Evolutionary conservation across 805 yeast species (phyloP).

Genomic region (Wickerhamia fluorescens): DNA sequence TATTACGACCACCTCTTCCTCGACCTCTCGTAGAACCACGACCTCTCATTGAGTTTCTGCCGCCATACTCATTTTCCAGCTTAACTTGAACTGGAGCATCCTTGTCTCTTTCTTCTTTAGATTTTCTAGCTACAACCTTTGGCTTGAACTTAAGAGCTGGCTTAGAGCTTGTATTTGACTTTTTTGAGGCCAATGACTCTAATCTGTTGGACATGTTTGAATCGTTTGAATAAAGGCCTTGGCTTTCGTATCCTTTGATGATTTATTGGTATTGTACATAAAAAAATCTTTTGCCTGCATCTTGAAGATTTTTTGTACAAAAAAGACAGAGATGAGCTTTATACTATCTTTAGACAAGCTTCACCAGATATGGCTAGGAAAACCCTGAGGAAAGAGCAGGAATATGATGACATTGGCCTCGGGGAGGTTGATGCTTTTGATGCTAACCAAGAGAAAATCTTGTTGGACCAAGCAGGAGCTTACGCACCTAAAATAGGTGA

Average conservation of each 20-base stretch:
- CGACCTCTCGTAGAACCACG: slow-evolving; percentile 23
- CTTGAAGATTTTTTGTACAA: no score
- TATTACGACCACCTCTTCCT: slow-evolving; percentile 26
- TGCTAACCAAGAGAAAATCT: slow-evolving; percentile 48
- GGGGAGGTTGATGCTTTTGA: slow-evolving; percentile 69
- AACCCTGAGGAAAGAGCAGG: no score
- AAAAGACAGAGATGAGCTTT: slow-evolving; percentile 2
- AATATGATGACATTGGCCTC: slow-evolving; percentile 31
- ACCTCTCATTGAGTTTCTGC: slow-evolving; percentile 18
- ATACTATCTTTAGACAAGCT: no score
- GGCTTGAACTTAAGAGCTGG: slow-evolving; percentile 75
- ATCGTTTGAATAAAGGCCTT: no score
- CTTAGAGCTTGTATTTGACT: slow-evolving; percentile 23
- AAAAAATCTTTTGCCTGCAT: slow-evolving; percentile 1
- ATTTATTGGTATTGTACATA: no score
- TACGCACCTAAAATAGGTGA: slow-evolving; percentile 9
- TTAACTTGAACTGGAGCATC: slow-evolving; percentile 51
- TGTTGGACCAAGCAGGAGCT: slow-evolving; percentile 52
- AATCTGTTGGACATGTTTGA: slow-evolving; percentile 32
- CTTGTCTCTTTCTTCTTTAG: slow-evolving; percentile 78
- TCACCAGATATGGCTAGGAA: no score
- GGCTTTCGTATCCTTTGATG: slow-evolving; percentile 2
- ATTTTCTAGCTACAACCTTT: slow-evolving; percentile 75
- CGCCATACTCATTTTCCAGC: slow-evolving; percentile 18
- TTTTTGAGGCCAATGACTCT: slow-evolving; percentile 33